Evolutionary conservation across 768 basidiomycete species (phyloP).

Genomic region (Boletus reticuloceps): DNA sequence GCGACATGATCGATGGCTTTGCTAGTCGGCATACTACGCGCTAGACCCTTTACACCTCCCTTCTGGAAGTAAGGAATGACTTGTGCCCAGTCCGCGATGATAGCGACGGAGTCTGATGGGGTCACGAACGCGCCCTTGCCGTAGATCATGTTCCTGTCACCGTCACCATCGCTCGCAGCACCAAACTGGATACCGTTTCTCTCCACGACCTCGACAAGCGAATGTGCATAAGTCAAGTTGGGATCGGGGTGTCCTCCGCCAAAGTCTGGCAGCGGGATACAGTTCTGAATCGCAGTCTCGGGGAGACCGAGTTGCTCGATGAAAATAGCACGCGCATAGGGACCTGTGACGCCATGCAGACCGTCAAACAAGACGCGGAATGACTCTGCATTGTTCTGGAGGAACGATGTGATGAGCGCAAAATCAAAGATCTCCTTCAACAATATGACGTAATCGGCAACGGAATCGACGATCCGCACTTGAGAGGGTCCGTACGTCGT

Average conservation of each 20-base stretch:
- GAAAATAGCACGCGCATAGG: conserved; percentile 89
- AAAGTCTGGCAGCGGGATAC: conserved; percentile 89
- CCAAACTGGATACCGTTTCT: conserved; percentile 84
- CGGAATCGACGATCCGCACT: conserved; percentile 93
- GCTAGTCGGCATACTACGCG: conserved; percentile 96
- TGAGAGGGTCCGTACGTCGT: conserved; percentile 77
- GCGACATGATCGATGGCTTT: conserved; percentile 97
- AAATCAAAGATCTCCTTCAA: conserved; percentile 95
- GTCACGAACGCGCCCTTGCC: conserved; percentile 98
- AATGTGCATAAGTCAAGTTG: conserved; percentile 95
- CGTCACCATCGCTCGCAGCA: conserved; percentile 96
- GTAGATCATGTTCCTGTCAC: conserved; percentile 99
- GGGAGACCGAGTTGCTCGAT: conserved; percentile 80
- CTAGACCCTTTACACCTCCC: conserved; percentile 91
- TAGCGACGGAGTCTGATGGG: conserved; percentile 95
- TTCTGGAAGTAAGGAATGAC: conserved; percentile 88
- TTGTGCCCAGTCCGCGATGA: conserved; percentile 97
- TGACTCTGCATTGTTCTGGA: conserved; percentile 60
- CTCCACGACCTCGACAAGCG: conserved; percentile 92
- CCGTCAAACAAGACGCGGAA: conserved; percentile 95
- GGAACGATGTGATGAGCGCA: conserved; percentile 84
- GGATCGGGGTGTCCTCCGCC: conserved; percentile 98
- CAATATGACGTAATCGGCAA: conserved; percentile 80
- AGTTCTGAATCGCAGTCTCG: conserved; percentile 83
- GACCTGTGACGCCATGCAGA: conserved; percentile 94